Base-by-base conservation (phyloP, 306 rosid genomes). In the Begonia fuchsioides region DNA sequence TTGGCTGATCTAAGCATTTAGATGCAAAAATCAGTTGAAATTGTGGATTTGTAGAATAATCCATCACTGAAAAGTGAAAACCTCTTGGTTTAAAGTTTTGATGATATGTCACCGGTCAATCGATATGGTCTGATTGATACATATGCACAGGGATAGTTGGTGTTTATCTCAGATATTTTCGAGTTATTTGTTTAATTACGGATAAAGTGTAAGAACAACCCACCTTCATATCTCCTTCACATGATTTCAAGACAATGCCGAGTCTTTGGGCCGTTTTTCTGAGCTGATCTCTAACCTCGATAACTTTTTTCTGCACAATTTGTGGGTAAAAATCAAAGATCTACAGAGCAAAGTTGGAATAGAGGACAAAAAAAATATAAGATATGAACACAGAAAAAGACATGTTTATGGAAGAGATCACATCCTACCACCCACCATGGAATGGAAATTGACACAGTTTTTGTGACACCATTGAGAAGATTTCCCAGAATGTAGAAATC, bases 401-500 rank as follows among this genome's bases (percentile, higher is more conserved):
- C 41, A 58, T 11, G 7, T n/a, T 17, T 44, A 15, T 38, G 13
- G 12, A 51, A 52, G 35, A 41, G n/a, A 2, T 10, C 3, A 41
- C 12, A 44, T 60, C 15, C 10, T 55, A 70, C 94, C 10, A 70
- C 94, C 10, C 56, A 88, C 97, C 97, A 88, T 88, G 54, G 95
- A 86, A 11, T 83, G 95, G 70, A 83, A 88, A 76, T 88, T 88
- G 58, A 88, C 60, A 49, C 49, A 73, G 75, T 88, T 81, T 76
- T 68, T 88, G 65, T 88, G 83, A 63, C 97, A 83, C 97, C 97
- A 88, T 64, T 78, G 95, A 15, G 97, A 68, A 59, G 93, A 88
- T 78, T 83, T 88, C 55, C 94, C 72, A 68, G 93, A 83, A 73
- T 81, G 93, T 59, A 76, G 93, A 76, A 84, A 88, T 38, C 86